Evolutionary conservation across 2,329 filamentous ascomycete genomes (phyloP).

Genomic region (Tolypocladium paradoxum): DNA sequence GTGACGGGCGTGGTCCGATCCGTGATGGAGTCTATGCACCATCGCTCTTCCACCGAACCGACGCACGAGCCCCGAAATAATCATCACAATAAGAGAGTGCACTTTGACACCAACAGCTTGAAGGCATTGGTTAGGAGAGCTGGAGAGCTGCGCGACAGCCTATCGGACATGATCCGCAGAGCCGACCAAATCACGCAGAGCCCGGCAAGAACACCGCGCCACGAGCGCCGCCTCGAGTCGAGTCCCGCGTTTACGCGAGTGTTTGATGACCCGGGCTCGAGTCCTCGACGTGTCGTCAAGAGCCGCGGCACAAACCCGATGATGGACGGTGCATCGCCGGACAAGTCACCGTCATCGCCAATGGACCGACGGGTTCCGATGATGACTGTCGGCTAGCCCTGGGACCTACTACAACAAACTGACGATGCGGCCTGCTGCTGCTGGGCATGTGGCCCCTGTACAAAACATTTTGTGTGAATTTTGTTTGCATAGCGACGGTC

Average conservation of each 20-base stretch:
- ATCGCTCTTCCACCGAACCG: slow-evolving; percentile 25
- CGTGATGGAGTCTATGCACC: slow-evolving; percentile 54
- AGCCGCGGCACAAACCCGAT: slow-evolving; percentile 45
- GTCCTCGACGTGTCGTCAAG: slow-evolving; percentile 38
- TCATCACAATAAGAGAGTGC: slow-evolving; percentile 41
- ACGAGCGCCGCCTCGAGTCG: slow-evolving; percentile 36
- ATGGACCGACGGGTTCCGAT: slow-evolving; percentile 47
- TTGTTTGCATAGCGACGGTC: slow-evolving; percentile 28
- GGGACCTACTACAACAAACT: too few relatives aligned
- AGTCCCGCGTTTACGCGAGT: slow-evolving; percentile 59
- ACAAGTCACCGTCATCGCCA: slow-evolving; percentile 39
- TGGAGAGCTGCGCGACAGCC: slow-evolving; percentile 44
- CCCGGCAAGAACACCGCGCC: slow-evolving; percentile 39
- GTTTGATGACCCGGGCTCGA: slow-evolving; percentile 51
- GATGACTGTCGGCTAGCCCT: slow-evolving; percentile 47
- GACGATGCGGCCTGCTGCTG: not conserved
- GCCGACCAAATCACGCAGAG: slow-evolving; percentile 48
- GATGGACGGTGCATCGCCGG: slow-evolving; percentile 36
- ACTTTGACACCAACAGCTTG: slow-evolving; percentile 60
- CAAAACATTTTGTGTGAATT: slow-evolving; percentile 14
- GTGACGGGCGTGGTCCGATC: slow-evolving; percentile 44
- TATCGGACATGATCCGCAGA: slow-evolving; percentile 49
- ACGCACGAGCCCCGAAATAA: slow-evolving; percentile 16
- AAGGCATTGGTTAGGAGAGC: slow-evolving; percentile 55
- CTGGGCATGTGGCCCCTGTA: slow-evolving; percentile 13